Evolutionary conservation across 106 monocot species (phyloP).

Genomic region (Apostasia shenzhenica): DNA sequence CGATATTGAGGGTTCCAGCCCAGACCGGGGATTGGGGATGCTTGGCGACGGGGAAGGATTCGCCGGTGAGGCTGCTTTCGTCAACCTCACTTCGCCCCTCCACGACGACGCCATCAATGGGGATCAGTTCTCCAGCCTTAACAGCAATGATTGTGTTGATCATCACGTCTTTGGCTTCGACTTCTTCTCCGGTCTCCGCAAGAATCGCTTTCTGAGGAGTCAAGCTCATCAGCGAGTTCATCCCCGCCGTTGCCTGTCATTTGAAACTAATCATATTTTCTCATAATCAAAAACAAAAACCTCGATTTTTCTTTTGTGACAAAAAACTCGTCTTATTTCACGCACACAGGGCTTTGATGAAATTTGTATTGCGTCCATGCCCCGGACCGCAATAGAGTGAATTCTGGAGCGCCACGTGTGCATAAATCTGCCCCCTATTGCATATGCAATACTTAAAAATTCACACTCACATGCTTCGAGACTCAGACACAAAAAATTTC

Average conservation of each 20-base stretch:
- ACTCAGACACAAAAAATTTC: too few relatives aligned
- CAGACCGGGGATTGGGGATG: slow-evolving; percentile 64
- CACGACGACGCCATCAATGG: slow-evolving; percentile 80
- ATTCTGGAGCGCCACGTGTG: too few relatives aligned
- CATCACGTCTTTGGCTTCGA: slow-evolving; percentile 62
- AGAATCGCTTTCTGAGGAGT: slow-evolving; percentile 88
- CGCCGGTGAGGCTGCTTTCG: slow-evolving; percentile 81
- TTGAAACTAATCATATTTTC: background rate
- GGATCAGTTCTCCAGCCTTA: slow-evolving; percentile 91
- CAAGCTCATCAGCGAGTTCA: slow-evolving; percentile 83
- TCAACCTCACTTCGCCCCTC: slow-evolving; percentile 83
- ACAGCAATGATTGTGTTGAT: slow-evolving; percentile 60
- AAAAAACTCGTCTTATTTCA: too few relatives aligned
- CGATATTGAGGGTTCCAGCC: slow-evolving; percentile 90
- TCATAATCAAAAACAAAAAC: too few relatives aligned
- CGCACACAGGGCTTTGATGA: too few relatives aligned
- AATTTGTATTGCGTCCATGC: too few relatives aligned
- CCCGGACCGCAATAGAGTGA: too few relatives aligned
- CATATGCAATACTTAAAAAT: too few relatives aligned
- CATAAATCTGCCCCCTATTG: too few relatives aligned
- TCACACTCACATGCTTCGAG: too few relatives aligned
- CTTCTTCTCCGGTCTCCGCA: slow-evolving; percentile 49
- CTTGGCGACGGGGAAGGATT: slow-evolving; percentile 85
- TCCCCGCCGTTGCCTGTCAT: slow-evolving; percentile 67
- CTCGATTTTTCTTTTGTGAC: too few relatives aligned